A percentile compares a stretch with the other conserved stretches of the same genome.
These are phyloP conservation scores for Parsonsia alboflavescens DNA, from an alignment of 257 asterid genomes.

Conservation along the genomic window DNA sequence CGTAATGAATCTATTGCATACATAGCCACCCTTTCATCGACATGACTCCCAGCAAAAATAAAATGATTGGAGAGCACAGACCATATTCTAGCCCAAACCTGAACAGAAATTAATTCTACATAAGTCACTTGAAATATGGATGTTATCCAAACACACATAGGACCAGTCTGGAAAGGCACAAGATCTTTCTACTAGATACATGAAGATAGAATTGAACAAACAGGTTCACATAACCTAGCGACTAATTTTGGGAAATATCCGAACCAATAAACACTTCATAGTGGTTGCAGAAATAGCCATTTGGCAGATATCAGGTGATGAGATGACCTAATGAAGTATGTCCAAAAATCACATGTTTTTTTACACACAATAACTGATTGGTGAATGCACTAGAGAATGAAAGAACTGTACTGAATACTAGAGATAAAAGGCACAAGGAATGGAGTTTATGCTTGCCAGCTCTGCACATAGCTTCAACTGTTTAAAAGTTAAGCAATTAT, in stretches of 20 bases:
- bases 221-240: not conserved
- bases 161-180: not conserved
- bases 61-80: slow-evolving; percentile 92
- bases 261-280: not conserved
- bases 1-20: slow-evolving; percentile 98
- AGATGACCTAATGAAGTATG: not conserved
- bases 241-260: not conserved
- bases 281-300: not conserved
- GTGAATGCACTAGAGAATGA: not conserved
- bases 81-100: slow-evolving; percentile 99
- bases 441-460: not conserved
- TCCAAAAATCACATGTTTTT: not conserved
- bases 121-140: slow-evolving; percentile 9
- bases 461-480: not conserved
- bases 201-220: not conserved
- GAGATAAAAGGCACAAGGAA: not conserved
- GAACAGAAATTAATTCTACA: slow-evolving; percentile 17
- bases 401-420: not conserved
- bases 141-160: not conserved
- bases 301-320: not conserved
- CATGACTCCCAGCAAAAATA: slow-evolving; percentile 98
- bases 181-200: not conserved
- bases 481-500: not conserved
- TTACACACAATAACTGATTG: not conserved
- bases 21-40: slow-evolving; percentile 99